phyloP scores from a whole-genome alignment of 345 rosid species.

The Jatropha curcas region DNA sequence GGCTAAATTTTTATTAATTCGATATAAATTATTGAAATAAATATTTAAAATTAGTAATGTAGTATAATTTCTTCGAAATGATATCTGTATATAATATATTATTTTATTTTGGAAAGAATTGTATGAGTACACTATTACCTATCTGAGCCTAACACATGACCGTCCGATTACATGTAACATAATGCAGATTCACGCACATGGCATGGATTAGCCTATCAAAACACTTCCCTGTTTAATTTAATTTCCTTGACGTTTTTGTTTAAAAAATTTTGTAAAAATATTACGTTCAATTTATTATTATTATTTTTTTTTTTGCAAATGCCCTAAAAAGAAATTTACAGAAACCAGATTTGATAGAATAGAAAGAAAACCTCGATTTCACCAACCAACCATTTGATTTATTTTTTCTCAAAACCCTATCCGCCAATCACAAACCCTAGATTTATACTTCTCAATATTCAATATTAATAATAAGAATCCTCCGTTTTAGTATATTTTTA shows the following conservation, averaged over 20 bases:
- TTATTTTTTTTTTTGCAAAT: background rate
- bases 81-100: background rate
- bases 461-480: too few relatives aligned
- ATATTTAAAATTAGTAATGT: too few relatives aligned
- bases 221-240: background rate
- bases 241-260: background rate
- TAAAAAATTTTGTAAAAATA: background rate
- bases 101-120: too few relatives aligned
- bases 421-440: conserved; percentile 29
- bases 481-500: too few relatives aligned
- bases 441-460: conserved; percentile 21
- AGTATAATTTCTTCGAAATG: too few relatives aligned
- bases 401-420: conserved; percentile 12
- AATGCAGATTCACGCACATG: background rate
- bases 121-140: too few relatives aligned
- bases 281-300: background rate
- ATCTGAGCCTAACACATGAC: conserved; percentile 7
- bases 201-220: background rate
- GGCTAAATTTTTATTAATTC: too few relatives aligned
- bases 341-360: conserved; percentile 7
- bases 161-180: background rate
- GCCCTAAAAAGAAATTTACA: conserved; percentile 1
- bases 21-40: too few relatives aligned
- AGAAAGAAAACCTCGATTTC: conserved; percentile 9
- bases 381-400: conserved; percentile 1